These are phyloP conservation scores for Vanderwaltozyma yarrowii DNA, from an alignment of 805 yeast species.

Conservation along the genomic window DNA sequence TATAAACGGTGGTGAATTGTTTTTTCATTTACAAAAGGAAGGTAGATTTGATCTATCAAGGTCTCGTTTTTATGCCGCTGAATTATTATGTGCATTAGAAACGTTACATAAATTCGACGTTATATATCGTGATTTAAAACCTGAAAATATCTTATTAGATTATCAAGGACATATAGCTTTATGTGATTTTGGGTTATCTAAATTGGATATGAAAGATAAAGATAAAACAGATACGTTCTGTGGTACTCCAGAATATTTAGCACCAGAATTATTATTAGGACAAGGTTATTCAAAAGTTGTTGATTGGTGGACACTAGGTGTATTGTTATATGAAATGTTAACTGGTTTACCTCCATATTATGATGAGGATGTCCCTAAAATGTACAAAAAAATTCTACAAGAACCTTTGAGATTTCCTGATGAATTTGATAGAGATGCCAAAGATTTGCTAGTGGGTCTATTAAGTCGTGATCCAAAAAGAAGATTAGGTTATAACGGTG, in stretches of 20 bases:
- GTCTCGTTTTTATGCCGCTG: slow-evolving; percentile 90
- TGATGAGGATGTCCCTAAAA: slow-evolving; percentile 83
- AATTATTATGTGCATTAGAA: slow-evolving; percentile 85
- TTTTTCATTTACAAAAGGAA: slow-evolving; percentile 85
- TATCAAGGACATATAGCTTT: slow-evolving; percentile 96
- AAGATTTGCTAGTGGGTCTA: slow-evolving; percentile 63
- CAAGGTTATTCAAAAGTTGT: slow-evolving; percentile 93
- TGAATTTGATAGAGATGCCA: slow-evolving; percentile 78
- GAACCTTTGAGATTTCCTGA: slow-evolving; percentile 85
- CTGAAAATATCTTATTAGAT: slow-evolving; percentile 88
- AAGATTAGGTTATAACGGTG: slow-evolving; percentile 71
- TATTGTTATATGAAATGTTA: slow-evolving; percentile 86
- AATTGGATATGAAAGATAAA: slow-evolving; percentile 83
- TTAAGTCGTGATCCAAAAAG: slow-evolving; percentile 76
- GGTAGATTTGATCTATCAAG: slow-evolving; percentile 84
- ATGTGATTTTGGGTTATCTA: slow-evolving; percentile 95
- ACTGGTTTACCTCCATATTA: slow-evolving; percentile 96
- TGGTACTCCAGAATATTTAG: slow-evolving; percentile 96
- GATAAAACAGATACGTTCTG: slow-evolving; percentile 90
- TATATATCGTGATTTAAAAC: slow-evolving; percentile 90
- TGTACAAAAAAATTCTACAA: slow-evolving; percentile 89
- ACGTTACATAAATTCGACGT: slow-evolving; percentile 85
- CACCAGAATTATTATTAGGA: slow-evolving; percentile 85
- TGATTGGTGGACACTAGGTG: slow-evolving; percentile 99
- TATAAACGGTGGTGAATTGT: slow-evolving; percentile 94